Evolutionary conservation across 257 asterid species (phyloP).

Genomic region (Leonotis leonurus): DNA sequence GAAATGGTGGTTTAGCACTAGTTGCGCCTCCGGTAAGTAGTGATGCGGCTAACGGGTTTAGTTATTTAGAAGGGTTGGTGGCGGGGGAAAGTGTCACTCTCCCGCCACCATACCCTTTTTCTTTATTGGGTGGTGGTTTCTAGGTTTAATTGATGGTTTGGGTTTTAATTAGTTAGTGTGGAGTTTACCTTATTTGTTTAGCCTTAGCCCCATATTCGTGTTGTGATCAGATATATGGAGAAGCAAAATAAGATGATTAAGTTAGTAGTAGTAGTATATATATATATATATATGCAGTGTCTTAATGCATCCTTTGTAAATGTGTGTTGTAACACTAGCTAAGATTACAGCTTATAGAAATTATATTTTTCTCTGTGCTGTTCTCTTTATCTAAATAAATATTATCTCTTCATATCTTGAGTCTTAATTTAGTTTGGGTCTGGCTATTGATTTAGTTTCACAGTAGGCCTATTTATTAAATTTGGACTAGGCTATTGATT

Average conservation of each 20-base stretch:
- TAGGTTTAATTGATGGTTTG: conserved; percentile 9
- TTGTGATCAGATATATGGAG: not conserved
- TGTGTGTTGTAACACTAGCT: not conserved
- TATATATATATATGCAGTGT: not conserved
- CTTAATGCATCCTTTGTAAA: not conserved
- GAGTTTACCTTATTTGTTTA: not conserved
- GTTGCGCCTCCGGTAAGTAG: not conserved
- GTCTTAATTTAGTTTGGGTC: too few species aligned
- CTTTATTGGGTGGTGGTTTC: conserved; percentile 51
- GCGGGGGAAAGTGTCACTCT: conserved; percentile 32
- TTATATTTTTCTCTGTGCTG: not conserved
- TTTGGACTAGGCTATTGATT: too few species aligned
- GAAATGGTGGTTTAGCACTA: conserved; percentile 11
- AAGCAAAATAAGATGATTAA: not conserved
- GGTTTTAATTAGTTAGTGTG: not conserved
- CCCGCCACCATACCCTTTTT: conserved; percentile 55
- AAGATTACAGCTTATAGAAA: not conserved
- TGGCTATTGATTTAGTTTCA: too few species aligned
- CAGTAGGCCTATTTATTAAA: too few species aligned
- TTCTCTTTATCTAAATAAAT: not conserved
- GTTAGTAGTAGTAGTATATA: not conserved
- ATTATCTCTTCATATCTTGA: too few species aligned
- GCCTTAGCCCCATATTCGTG: too few species aligned
- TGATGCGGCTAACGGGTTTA: conserved; percentile 12
- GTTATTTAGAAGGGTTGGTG: conserved; percentile 22